Conservation (phyloP, 352 stramenopile genomes). For the Pythium apleroticum region DNA sequence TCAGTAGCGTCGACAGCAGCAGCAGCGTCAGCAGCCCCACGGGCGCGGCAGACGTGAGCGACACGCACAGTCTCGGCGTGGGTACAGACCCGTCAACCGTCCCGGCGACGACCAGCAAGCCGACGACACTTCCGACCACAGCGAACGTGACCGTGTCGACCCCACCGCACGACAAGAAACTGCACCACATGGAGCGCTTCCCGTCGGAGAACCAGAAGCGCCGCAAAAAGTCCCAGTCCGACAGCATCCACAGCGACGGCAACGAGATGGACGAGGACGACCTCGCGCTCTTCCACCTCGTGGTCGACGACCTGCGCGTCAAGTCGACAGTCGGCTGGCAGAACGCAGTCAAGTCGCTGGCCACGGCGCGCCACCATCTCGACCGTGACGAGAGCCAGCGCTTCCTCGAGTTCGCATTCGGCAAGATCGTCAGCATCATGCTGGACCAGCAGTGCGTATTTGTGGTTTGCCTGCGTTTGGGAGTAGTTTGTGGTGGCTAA, state of each 20-base stretch:
- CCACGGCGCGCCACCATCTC: constrained; percentile 64
- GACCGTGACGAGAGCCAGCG: constrained; percentile 69
- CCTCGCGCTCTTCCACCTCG: constrained; percentile 79
- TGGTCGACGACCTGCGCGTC: constrained; percentile 81
- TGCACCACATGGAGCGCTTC: constrained; percentile 33
- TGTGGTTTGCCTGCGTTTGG: background rate
- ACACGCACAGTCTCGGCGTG: constrained; percentile 1
- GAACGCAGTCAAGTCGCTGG: constrained; percentile 86
- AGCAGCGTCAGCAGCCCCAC: background rate
- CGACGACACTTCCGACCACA: background rate
- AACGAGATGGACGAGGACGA: constrained; percentile 84
- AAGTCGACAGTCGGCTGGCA: constrained; percentile 91
- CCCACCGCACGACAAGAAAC: constrained; percentile 32
- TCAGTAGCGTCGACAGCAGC: background rate
- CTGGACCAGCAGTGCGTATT: constrained; percentile 86
- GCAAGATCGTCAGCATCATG: constrained; percentile 88
- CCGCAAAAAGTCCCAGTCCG: constrained; percentile 33
- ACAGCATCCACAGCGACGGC: constrained; percentile 23
- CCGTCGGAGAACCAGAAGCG: constrained; percentile 36
- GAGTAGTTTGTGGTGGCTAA: background rate
- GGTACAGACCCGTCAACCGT: background rate
- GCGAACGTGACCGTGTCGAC: constrained; percentile 18
- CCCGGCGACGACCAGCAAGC: background rate
- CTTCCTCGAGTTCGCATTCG: constrained; percentile 79
- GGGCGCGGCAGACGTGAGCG: constrained; percentile 17